phyloP scores from a whole-genome alignment of 176 grass and related monocot genomes.

The Phyllostachys edulis region DNA sequence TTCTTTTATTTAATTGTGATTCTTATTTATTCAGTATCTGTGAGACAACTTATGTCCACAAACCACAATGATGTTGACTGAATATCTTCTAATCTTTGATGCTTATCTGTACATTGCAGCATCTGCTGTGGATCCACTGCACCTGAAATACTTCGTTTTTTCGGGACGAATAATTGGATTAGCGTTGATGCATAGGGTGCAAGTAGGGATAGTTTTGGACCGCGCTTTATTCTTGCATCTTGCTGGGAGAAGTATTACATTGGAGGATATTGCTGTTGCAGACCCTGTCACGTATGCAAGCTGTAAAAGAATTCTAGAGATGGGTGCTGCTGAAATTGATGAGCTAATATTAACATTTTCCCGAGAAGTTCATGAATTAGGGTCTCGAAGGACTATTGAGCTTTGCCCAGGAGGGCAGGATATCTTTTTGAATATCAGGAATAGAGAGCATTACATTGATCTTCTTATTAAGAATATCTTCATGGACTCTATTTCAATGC shows the following conservation, averaged over 20 bases:
- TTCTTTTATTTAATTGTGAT: slow-evolving; percentile 1
- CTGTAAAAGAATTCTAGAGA: slow-evolving; percentile 86
- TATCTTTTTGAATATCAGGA: slow-evolving; percentile 76
- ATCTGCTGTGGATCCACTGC: slow-evolving; percentile 84
- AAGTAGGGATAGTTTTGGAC: slow-evolving; percentile 90
- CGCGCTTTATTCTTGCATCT: slow-evolving; percentile 82
- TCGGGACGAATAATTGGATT: slow-evolving; percentile 86
- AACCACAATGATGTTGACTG: not conserved
- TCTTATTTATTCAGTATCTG: slow-evolving; percentile 13
- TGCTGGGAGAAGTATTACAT: slow-evolving; percentile 67
- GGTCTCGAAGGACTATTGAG: slow-evolving; percentile 69
- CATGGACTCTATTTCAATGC: slow-evolving; percentile 72
- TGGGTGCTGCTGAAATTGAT: slow-evolving; percentile 81
- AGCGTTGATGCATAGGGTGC: slow-evolving; percentile 97
- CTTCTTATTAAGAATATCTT: slow-evolving; percentile 89
- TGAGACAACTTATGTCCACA: not conserved
- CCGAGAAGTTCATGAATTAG: slow-evolving; percentile 71
- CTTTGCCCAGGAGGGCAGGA: slow-evolving; percentile 81
- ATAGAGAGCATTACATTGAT: slow-evolving; percentile 73
- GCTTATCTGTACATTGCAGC: slow-evolving; percentile 55
- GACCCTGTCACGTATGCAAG: slow-evolving; percentile 80
- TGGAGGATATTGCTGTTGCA: slow-evolving; percentile 84
- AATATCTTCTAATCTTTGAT: slow-evolving; percentile 36
- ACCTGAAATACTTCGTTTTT: slow-evolving; percentile 91
- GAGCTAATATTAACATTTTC: slow-evolving; percentile 82